Evolutionary conservation across 139 green algal genomes (phyloP), one percentile per base, ranked within the genome.

Genomic region (Bryopsis sp.): DNA sequence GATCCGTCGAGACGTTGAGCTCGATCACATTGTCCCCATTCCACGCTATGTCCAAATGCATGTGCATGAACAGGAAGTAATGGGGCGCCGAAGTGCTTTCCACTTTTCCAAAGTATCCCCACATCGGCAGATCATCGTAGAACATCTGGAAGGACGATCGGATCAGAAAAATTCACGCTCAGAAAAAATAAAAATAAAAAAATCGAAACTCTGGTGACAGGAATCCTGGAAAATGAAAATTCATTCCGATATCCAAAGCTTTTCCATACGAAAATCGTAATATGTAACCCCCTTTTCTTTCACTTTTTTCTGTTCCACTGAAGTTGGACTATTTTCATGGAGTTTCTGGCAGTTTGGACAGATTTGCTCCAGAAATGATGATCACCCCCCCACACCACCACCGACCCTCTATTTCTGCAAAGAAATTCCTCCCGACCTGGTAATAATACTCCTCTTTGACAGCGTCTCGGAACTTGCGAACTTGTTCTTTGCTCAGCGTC

Each of bases 381-480:
- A n/a, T 26, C 26, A 39, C 37, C 19, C 65, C n/a, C 69, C n/a
- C n/a, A n/a, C 4, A 29, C 26, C 24, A 2, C 6, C 66, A 4
- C 33, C 83, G n/a, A n/a, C n/a, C n/a, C n/a, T n/a, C n/a, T n/a
- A 43, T 22, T 26, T 58, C 39, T 47, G 65, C 39, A 72, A 47
- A 46, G 11, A 22, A 43, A 26, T 48, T 28, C 8, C 7, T 60
- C n/a, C 58, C 7, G 2, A 85, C 89, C 83, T 97, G 92, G 71
- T 98, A 99, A 81, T 99, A 99, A 76, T 95, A 98, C 72, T 99
- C 93, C 63, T 92, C 75, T 50, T 80, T 74, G 7, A 97, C 78
- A 5, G 89, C 86, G 43, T 86, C 74, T 0, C 89, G 72, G 31
- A 98, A 90, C 46, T 82, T 80, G 29, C 88, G 67, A 36, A 99